phyloP scores from a whole-genome alignment of 495 filamentous ascomycete species.

The Letharia lupina region DNA sequence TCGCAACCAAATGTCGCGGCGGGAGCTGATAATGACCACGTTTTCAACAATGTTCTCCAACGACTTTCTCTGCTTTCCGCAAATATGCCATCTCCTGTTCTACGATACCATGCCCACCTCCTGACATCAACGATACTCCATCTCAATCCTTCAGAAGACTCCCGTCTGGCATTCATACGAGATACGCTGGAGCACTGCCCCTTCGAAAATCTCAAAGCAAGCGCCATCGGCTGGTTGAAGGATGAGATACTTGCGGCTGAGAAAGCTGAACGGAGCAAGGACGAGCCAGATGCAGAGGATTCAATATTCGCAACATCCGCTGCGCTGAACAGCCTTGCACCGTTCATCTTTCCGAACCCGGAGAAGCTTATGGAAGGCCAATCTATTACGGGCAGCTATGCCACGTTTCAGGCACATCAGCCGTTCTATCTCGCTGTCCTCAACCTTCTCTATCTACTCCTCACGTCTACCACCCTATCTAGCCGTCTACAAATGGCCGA shows the following conservation, averaged over 20 bases:
- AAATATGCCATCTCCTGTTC: constrained; percentile 54
- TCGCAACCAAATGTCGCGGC: neutral
- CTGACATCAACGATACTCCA: constrained; percentile 68
- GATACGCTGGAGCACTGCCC: constrained; percentile 72
- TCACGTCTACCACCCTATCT: constrained; percentile 32
- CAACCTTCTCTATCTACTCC: constrained; percentile 40
- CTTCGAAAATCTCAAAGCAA: constrained; percentile 67
- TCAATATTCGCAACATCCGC: constrained; percentile 52
- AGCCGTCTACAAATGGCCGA: constrained; percentile 2
- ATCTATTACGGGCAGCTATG: constrained; percentile 11
- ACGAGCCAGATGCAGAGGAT: neutral
- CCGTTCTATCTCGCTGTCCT: constrained; percentile 41
- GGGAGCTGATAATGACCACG: constrained; percentile 21
- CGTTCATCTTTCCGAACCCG: constrained; percentile 42
- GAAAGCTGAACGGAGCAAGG: constrained; percentile 4
- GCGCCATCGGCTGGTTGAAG: constrained; percentile 79
- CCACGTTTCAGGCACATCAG: constrained; percentile 33
- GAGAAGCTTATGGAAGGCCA: constrained; percentile 20
- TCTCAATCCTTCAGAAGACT: constrained; percentile 60
- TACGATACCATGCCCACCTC: constrained; percentile 64
- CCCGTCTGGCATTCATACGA: constrained; percentile 66
- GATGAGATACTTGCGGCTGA: constrained; percentile 60
- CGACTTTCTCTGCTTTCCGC: constrained; percentile 56
- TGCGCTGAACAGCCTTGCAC: constrained; percentile 38
- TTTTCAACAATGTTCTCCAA: constrained; percentile 51